Conservation (phyloP, 306 rosid species). For the Gynostemma pentaphyllum region DNA sequence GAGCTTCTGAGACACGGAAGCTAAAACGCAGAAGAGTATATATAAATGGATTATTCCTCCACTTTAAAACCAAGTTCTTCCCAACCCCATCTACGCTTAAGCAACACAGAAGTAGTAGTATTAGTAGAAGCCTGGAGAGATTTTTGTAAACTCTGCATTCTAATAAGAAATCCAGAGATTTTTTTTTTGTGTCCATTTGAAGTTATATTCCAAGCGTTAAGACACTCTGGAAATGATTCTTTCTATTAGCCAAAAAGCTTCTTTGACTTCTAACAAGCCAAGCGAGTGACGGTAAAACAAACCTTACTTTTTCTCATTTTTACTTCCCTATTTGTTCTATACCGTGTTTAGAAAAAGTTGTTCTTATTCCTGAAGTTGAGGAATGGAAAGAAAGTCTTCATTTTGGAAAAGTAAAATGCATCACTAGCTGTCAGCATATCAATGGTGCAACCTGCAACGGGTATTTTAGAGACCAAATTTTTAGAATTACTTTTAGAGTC, state of each 20-base stretch:
- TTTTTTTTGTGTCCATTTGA: background rate
- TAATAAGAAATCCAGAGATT: background rate
- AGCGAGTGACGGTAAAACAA: background rate
- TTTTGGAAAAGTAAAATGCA: background rate
- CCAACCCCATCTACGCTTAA: background rate
- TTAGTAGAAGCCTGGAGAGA: background rate
- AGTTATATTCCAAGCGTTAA: background rate
- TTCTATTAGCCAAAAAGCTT: background rate
- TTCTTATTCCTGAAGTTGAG: background rate
- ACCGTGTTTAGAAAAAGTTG: background rate
- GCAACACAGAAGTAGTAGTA: background rate
- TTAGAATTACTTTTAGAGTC: too few species aligned
- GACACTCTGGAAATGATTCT: background rate
- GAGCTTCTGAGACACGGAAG: constrained; percentile 6
- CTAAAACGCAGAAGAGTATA: background rate
- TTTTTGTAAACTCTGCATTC: constrained; percentile 7
- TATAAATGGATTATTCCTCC: background rate
- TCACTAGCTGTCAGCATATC: too few species aligned
- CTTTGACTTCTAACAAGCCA: background rate
- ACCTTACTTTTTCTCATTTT: background rate
- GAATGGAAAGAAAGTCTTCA: background rate
- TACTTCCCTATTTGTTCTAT: background rate
- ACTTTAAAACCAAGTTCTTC: background rate
- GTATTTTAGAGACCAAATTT: too few species aligned
- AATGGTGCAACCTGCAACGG: too few species aligned